Percentiles rank a stretch among this genome's conserved stretches.
Conservation (phyloP, 176 grass and related monocot species). For the Avena sativa region DNA sequence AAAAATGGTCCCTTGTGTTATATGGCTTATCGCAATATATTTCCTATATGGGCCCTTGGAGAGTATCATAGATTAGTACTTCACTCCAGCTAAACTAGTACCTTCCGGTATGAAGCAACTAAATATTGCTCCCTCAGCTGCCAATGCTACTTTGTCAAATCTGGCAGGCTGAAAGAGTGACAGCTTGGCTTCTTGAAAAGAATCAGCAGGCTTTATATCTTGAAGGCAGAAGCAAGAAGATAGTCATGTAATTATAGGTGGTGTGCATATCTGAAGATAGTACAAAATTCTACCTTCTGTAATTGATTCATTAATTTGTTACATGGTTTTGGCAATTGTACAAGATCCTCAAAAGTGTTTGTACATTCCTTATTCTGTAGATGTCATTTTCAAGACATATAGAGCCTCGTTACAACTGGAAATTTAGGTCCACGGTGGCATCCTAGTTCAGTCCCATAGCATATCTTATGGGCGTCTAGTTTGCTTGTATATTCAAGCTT, state of each 20-base stretch:
- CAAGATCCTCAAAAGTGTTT: background rate
- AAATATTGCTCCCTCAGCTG: conserved; percentile 7
- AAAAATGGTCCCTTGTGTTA: conserved; percentile 68
- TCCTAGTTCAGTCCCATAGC: background rate
- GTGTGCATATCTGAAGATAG: background rate
- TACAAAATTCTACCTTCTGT: background rate
- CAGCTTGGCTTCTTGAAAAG: conserved; percentile 11
- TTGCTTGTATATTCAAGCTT: background rate
- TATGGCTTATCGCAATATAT: conserved; percentile 77
- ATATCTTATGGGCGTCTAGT: background rate
- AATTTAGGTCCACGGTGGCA: background rate
- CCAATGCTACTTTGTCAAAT: conserved; percentile 2
- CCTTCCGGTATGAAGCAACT: background rate
- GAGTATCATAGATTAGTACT: conserved; percentile 67
- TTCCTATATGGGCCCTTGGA: conserved; percentile 87
- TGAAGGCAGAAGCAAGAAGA: conserved; percentile 28
- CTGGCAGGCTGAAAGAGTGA: background rate
- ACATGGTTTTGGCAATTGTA: background rate
- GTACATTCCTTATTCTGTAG: conserved; percentile 23
- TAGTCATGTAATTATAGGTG: conserved; percentile 30
- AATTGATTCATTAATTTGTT: conserved; percentile 18
- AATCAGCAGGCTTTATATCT: background rate
- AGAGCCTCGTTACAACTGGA: background rate
- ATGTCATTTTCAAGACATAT: conserved; percentile 30
- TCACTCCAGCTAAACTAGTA: background rate